phyloP scores from a whole-genome alignment of 2,329 filamentous ascomycete genomes.

The Pestalotiopsis sp. region DNA sequence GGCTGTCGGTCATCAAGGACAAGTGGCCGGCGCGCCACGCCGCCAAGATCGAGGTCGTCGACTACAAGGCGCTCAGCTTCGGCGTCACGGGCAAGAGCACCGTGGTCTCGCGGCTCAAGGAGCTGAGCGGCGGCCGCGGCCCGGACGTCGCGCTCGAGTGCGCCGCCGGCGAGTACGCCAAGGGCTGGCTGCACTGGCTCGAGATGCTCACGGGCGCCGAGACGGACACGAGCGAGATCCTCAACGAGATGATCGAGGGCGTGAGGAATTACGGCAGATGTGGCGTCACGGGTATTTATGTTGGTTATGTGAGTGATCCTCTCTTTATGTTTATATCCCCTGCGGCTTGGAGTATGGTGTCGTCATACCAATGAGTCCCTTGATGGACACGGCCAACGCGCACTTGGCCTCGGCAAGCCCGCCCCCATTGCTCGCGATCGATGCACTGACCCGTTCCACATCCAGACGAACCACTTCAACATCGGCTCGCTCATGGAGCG shows the following conservation, averaged over 20 bases:
- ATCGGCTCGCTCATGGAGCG: constrained; percentile 84
- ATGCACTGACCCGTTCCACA: neutral
- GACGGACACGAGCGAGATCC: constrained; percentile 80
- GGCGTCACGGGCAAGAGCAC: constrained; percentile 60
- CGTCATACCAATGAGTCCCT: constrained; percentile 2
- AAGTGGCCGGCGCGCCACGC: constrained; percentile 54
- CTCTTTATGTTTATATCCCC: neutral
- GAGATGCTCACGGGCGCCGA: constrained; percentile 67
- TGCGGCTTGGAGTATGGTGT: neutral
- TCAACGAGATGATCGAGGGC: constrained; percentile 80
- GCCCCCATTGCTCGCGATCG: too few species aligned
- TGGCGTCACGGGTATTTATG: constrained; percentile 74
- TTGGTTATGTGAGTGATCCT: constrained; percentile 52
- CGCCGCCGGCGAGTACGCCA: constrained; percentile 62
- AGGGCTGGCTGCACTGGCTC: constrained; percentile 61
- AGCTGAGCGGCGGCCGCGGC: constrained; percentile 71
- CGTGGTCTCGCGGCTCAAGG: constrained; percentile 72
- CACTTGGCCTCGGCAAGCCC: neutral
- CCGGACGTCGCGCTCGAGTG: constrained; percentile 68
- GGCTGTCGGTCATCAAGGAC: constrained; percentile 68
- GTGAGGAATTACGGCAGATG: constrained; percentile 72
- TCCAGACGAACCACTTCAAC: constrained; percentile 79
- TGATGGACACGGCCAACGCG: neutral
- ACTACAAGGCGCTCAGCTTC: constrained; percentile 63
- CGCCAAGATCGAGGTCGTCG: constrained; percentile 65